These are phyloP conservation scores for Trichomonas gallinae DNA, from an alignment of 208 protist genomes.

Conservation along the genomic window DNA sequence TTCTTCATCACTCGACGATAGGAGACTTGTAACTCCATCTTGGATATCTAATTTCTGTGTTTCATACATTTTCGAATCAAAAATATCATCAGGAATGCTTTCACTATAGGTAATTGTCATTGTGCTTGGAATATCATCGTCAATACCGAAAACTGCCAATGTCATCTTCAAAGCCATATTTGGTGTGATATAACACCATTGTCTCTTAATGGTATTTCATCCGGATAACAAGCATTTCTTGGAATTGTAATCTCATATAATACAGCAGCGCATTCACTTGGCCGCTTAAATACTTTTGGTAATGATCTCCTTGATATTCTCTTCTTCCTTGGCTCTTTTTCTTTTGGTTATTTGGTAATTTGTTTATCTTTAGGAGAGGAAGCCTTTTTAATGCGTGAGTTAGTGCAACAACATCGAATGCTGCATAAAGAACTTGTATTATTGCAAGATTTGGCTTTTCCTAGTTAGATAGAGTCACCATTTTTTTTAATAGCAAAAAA, in stretches of 20 bases:
- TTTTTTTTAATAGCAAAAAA: not conserved
- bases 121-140: not conserved
- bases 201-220: not conserved
- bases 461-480: not conserved
- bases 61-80: not conserved
- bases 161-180: not conserved
- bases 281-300: not conserved
- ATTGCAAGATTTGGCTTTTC: not conserved
- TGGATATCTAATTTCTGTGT: not conserved
- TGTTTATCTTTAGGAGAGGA: not conserved
- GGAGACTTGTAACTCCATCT: not conserved
- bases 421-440: not conserved
- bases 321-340: not conserved
- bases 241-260: not conserved
- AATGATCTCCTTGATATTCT: not conserved
- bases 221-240: not conserved
- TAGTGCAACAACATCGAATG: not conserved
- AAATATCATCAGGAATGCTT: not conserved
- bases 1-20: not conserved
- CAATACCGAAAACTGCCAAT: not conserved
- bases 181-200: not conserved
- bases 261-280: not conserved
- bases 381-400: not conserved
- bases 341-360: not conserved
- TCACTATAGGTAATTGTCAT: not conserved